These are phyloP conservation scores for Paraglomus occultum DNA, from an alignment of 192 early-diverging fungal species.

Conservation along the genomic window DNA sequence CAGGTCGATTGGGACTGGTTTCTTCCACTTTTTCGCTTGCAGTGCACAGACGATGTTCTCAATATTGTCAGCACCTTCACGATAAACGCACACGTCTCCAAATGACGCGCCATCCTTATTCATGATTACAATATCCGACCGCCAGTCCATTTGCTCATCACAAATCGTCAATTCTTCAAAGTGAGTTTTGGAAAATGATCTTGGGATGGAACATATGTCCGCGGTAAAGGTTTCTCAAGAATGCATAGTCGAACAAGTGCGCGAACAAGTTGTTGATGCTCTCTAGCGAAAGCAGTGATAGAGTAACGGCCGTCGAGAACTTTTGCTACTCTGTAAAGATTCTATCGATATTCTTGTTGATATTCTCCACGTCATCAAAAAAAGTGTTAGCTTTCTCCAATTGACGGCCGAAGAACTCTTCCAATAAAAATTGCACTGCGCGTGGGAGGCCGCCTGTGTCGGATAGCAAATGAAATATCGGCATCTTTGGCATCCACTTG, in stretches of 20 bases:
- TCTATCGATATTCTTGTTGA: too few species aligned
- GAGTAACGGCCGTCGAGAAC: too few species aligned
- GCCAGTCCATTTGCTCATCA: constrained; percentile 8
- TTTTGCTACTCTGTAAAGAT: too few species aligned
- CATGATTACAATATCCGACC: constrained; percentile 23
- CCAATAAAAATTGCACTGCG: constrained; percentile 22
- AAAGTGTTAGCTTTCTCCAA: too few species aligned
- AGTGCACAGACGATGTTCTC: constrained; percentile 24
- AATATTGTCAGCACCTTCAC: constrained; percentile 13
- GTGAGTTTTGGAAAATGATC: too few species aligned
- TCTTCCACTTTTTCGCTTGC: constrained; percentile 18
- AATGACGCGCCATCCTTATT: constrained; percentile 27
- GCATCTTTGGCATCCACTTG: not conserved
- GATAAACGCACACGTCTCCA: constrained; percentile 23
- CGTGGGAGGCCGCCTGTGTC: constrained; percentile 25
- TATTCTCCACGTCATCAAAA: too few species aligned
- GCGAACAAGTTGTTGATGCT: too few species aligned
- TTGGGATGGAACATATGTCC: too few species aligned
- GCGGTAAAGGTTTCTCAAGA: too few species aligned
- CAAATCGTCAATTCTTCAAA: too few species aligned
- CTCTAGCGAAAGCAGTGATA: too few species aligned
- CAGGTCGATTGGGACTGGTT: not conserved
- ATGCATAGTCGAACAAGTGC: too few species aligned
- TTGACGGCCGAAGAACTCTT: constrained; percentile 19
- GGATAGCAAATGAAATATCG: constrained; percentile 14